A percentile compares a stretch with the other conserved stretches of the same genome.
Conservation (phyloP, 331 rosid species). For the Malus hybrid region DNA sequence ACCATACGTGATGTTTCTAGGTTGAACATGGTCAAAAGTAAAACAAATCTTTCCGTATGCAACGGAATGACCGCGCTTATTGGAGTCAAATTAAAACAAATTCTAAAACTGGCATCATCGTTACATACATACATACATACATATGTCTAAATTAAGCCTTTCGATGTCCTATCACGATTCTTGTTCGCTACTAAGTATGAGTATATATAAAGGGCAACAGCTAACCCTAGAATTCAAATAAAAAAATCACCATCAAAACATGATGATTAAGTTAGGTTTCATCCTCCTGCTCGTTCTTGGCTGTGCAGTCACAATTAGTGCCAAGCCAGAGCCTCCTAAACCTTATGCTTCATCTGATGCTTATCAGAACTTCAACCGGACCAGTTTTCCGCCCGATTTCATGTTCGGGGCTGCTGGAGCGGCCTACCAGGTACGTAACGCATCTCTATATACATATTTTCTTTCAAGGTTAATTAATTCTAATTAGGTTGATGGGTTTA, state of each 20-base stretch:
- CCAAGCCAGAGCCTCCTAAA: neutral
- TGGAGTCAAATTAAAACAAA: too few relatives aligned
- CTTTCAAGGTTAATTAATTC: neutral
- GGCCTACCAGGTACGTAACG: constrained; percentile 4
- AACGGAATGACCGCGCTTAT: too few relatives aligned
- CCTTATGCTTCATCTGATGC: neutral
- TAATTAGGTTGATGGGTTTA: too few relatives aligned
- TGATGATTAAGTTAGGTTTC: neutral
- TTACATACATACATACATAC: neutral
- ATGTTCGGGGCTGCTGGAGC: constrained; percentile 6
- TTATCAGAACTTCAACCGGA: neutral
- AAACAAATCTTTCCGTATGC: too few relatives aligned
- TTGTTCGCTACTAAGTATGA: neutral
- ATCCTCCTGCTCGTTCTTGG: neutral
- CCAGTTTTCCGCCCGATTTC: constrained; percentile 1
- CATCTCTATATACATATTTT: neutral
- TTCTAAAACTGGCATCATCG: too few relatives aligned
- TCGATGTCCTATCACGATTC: neutral
- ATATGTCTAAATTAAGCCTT: neutral
- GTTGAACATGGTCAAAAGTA: too few relatives aligned
- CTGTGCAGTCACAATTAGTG: neutral
- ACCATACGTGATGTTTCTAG: too few relatives aligned
- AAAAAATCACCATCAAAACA: neutral
- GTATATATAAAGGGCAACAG: neutral
- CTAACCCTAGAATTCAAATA: neutral